Percentiles rank a stretch among this genome's conserved stretches.
Conservation (phyloP, 202 grass and related monocot genomes). For the Cymbopogon flexuosus region DNA sequence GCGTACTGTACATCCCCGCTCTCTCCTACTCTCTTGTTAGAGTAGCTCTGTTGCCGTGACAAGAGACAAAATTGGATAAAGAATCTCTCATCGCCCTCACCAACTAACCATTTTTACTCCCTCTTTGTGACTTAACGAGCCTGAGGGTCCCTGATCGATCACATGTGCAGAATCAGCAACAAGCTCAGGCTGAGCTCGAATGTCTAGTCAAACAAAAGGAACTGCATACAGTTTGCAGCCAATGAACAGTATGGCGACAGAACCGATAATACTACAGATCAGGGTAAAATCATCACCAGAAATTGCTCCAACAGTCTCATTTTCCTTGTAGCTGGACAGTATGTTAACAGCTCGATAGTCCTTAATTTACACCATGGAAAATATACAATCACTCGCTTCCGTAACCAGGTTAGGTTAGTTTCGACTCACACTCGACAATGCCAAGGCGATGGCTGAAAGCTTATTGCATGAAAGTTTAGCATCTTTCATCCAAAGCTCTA, state of each 20-base stretch:
- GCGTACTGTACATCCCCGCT: no score
- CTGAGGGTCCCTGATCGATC: not conserved
- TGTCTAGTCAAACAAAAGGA: not conserved
- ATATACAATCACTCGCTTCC: not conserved
- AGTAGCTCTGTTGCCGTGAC: not conserved
- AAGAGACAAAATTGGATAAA: not conserved
- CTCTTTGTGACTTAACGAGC: no score
- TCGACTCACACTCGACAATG: not conserved
- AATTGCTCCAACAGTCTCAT: not conserved
- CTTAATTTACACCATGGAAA: not conserved
- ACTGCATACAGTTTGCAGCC: not conserved
- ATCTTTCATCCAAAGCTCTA: not conserved
- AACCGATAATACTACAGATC: not conserved
- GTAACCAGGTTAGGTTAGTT: constrained; percentile 8
- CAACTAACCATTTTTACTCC: not conserved
- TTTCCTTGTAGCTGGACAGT: not conserved
- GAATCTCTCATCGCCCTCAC: not conserved
- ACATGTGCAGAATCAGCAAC: not conserved
- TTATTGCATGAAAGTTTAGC: constrained; percentile 18
- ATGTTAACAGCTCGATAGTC: not conserved
- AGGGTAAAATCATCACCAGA: constrained; percentile 1
- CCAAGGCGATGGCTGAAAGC: not conserved
- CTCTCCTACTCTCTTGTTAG: no score
- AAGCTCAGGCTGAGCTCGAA: not conserved
- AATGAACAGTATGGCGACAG: not conserved